Base-by-base conservation (phyloP, 805 yeast species). In the baker's yeast (Saccharomyces cerevisiae) region DNA sequence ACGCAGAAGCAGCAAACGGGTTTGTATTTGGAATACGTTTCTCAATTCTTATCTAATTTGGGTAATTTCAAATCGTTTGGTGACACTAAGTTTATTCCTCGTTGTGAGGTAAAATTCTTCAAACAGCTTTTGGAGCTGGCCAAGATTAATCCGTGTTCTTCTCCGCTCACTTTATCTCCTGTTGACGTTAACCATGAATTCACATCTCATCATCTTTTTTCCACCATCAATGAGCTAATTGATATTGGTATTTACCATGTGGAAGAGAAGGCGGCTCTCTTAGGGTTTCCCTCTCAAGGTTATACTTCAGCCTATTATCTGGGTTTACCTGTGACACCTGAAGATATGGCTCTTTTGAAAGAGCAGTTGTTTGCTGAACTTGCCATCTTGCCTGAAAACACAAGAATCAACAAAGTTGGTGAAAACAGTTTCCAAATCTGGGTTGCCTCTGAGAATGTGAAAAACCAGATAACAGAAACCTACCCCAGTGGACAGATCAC, bases 31-130 rank as follows among this genome's bases (percentile, higher is more conserved):
- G 88, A 85, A 65, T 89, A 81, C 68, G 85, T 84, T 30, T 85
- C 89, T 46, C 92, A 87, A 73, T 83, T 87, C 64, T 73, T 87
- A 57, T 75, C 84, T 41, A 87, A 87, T 69, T 74, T 84, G 68
- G 94, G 94, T 60, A 87, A 87, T 65, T 87, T 80, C 72, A 89
- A 85, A 71, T 85, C 94, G 0, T 89, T 89, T 68, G 97, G 97
- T 60, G 96, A 89, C 71, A 81, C 81, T 61, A 89, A 89, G 70
- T 89, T 89, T 64, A 77, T 89, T 58, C 97, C 97, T 46, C 73
- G 81, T 51, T 63, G 88, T 43, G 54, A 76, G 0, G 64, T 60
- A 31, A 78, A 69, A 0, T 76, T 76, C 6, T 83, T 89, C 60
- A 78, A 73, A 54, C 59, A 70, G 26, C 24, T 65, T 41, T 26